Conservation (phyloP, 2,329 filamentous ascomycete genomes). For the Aureobasidium sp. region DNA sequence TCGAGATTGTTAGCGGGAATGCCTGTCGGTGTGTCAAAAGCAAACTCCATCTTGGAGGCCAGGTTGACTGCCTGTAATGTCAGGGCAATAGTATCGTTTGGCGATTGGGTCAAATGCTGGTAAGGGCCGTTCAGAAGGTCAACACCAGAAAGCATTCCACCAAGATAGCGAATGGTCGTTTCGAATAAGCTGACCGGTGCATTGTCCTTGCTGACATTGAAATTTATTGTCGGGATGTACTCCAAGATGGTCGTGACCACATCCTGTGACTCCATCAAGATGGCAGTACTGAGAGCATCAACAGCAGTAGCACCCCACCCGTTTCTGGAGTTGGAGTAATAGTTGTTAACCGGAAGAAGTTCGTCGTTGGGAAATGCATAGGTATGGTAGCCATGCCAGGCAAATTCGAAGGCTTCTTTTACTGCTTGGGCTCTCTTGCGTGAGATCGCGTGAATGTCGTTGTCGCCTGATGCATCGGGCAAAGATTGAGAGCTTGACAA, state of each 20-base stretch:
- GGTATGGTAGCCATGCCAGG: conserved; percentile 54
- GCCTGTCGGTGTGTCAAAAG: conserved; percentile 70
- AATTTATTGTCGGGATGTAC: conserved; percentile 65
- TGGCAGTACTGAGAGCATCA: conserved; percentile 71
- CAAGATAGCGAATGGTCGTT: conserved; percentile 83
- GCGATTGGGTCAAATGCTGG: conserved; percentile 17
- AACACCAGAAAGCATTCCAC: conserved; percentile 68
- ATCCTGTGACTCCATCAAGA: conserved; percentile 64
- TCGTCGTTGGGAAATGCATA: conserved; percentile 75
- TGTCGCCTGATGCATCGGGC: neutral
- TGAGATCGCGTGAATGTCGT: neutral
- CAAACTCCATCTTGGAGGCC: conserved; percentile 66
- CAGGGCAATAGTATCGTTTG: conserved; percentile 49
- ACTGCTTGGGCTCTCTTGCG: conserved; percentile 42
- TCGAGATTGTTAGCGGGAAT: conserved; percentile 64
- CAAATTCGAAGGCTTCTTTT: conserved; percentile 60
- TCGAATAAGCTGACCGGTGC: conserved; percentile 71
- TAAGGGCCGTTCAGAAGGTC: conserved; percentile 64
- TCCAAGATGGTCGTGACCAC: conserved; percentile 65
- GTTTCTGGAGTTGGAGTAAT: conserved; percentile 63
- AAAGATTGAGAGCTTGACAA: neutral
- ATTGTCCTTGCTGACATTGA: conserved; percentile 44
- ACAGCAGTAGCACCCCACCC: conserved; percentile 79
- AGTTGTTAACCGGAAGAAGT: conserved; percentile 60
- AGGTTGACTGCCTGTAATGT: conserved; percentile 61